Evolutionary conservation across 225 moss, liverwort and hornwort species (phyloP).

Genomic region (Neckera pumila): DNA sequence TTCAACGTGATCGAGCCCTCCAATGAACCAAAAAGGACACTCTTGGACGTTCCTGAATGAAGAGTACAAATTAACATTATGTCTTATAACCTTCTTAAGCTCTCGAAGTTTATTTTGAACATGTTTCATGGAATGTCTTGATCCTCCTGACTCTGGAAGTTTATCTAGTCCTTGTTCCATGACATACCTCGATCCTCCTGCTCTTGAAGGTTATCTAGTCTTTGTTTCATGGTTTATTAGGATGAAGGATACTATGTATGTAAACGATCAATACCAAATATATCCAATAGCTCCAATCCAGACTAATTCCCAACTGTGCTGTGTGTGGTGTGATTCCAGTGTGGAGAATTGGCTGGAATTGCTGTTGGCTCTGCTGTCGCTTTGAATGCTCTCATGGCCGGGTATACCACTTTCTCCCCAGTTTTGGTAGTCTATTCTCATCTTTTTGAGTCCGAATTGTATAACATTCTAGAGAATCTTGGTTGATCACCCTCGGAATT

Average conservation of each 20-base stretch:
- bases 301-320: background rate
- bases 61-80: background rate
- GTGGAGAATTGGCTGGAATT: constrained; percentile 75
- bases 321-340: constrained; percentile 9
- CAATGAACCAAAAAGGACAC: background rate
- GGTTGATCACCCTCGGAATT: background rate
- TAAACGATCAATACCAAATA: background rate
- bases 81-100: background rate
- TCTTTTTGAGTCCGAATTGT: background rate
- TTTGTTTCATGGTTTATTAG: background rate
- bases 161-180: background rate
- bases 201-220: background rate
- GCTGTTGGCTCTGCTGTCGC: constrained; percentile 62
- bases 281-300: background rate
- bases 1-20: background rate
- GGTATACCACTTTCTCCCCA: constrained; percentile 17
- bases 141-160: background rate
- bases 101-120: background rate
- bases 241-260: background rate
- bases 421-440: background rate
- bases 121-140: background rate
- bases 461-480: background rate
- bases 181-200: background rate
- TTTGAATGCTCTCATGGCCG: constrained; percentile 63
- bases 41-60: background rate